These are phyloP conservation scores for Ophiocytium majus DNA, from an alignment of 352 stramenopile species.

Conservation along the genomic window DNA sequence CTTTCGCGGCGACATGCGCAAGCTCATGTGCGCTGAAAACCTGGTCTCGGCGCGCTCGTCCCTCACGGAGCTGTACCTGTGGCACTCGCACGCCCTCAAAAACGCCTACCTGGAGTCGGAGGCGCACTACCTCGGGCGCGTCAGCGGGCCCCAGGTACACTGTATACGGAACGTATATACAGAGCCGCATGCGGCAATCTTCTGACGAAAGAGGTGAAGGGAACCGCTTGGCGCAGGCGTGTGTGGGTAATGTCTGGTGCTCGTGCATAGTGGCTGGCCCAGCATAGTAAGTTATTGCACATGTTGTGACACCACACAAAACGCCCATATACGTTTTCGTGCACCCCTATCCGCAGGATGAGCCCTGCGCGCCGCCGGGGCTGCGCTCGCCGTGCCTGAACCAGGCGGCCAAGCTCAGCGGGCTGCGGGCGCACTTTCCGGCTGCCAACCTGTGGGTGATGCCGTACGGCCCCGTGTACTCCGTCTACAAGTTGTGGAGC, in stretches of 20 bases:
- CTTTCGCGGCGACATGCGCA: neutral
- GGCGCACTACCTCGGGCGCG: neutral
- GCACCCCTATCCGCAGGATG: no score
- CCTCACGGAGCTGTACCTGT: neutral
- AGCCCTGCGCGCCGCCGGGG: neutral
- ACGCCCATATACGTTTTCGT: no score
- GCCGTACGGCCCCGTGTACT: neutral
- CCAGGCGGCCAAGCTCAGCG: neutral
- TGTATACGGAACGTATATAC: no score
- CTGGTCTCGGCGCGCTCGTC: neutral
- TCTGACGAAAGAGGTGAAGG: no score
- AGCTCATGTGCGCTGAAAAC: neutral
- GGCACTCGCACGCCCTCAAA: neutral
- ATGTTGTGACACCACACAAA: no score
- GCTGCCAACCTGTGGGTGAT: neutral
- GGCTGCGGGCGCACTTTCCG: neutral
- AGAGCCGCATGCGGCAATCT: no score
- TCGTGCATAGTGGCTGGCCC: no score
- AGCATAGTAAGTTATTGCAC: no score
- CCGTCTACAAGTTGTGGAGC: neutral
- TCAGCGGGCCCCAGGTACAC: neutral
- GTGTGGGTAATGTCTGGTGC: no score
- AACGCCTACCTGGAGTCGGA: neutral
- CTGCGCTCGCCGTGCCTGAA: neutral
- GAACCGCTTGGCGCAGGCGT: no score